These are phyloP conservation scores for Neurospora sp. DNA, from an alignment of 495 filamentous ascomycete species.

Conservation along the genomic window DNA sequence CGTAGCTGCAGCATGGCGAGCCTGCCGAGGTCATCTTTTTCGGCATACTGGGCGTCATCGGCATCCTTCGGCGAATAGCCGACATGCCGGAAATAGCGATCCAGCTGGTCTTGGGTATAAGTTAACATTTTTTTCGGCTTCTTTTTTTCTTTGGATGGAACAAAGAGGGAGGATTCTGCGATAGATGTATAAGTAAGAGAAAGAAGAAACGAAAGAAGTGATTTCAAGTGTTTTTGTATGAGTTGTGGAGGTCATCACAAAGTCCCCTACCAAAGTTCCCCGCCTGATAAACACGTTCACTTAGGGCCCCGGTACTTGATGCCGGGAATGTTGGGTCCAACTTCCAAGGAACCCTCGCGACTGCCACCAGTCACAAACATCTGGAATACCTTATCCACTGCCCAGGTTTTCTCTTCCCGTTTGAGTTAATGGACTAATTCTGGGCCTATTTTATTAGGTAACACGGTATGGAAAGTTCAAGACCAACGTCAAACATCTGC, in stretches of 20 bases:
- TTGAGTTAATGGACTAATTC: background rate
- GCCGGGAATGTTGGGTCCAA: background rate
- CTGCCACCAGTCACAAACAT: background rate
- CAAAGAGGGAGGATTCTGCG: background rate
- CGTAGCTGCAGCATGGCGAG: slow-evolving; percentile 34
- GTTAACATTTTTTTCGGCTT: slow-evolving; percentile 7
- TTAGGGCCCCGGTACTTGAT: background rate
- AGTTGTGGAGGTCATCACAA: background rate
- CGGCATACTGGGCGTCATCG: background rate
- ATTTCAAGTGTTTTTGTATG: background rate
- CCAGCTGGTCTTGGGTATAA: slow-evolving; percentile 18
- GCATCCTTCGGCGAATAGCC: slow-evolving; percentile 16
- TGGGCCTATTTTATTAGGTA: background rate
- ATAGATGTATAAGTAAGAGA: background rate
- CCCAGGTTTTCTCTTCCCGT: background rate
- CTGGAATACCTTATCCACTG: background rate
- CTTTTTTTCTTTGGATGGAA: background rate
- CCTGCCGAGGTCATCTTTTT: slow-evolving; percentile 12
- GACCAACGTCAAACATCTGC: background rate
- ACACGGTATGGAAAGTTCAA: background rate
- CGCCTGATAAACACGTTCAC: background rate
- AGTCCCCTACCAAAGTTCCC: background rate
- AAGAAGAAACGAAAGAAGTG: background rate
- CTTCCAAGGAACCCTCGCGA: background rate
- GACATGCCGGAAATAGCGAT: slow-evolving; percentile 33